A percentile compares a stretch with the other conserved stretches of the same genome.
These are phyloP conservation scores for Streptanthus diversifolius DNA, from an alignment of 345 rosid genomes.

Conservation along the genomic window DNA sequence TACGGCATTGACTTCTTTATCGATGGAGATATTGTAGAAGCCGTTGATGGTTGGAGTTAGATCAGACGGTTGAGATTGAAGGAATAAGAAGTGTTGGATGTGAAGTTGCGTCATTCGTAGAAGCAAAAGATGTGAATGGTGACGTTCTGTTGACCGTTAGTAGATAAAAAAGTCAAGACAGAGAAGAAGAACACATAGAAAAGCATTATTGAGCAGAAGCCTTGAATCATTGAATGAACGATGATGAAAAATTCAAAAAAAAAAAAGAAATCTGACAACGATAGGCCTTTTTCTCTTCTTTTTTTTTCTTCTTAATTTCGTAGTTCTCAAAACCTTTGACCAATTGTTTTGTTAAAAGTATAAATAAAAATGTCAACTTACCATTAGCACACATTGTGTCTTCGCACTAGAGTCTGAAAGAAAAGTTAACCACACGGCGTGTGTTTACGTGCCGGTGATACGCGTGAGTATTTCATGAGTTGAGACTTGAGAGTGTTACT, in stretches of 20 bases:
- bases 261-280: neutral
- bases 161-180: neutral
- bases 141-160: conserved; percentile 4
- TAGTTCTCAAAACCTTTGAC: conserved; percentile 17
- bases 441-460: neutral
- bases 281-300: neutral
- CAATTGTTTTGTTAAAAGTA: neutral
- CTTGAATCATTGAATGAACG: neutral
- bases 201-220: conserved; percentile 7
- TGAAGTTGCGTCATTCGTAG: conserved; percentile 18
- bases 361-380: neutral
- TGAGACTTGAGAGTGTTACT: neutral
- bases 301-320: neutral
- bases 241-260: neutral
- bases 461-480: neutral
- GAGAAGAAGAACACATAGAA: neutral
- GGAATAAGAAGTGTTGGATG: conserved; percentile 21
- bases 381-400: neutral
- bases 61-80: conserved; percentile 11
- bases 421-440: neutral
- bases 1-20: conserved; percentile 24
- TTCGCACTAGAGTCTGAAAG: neutral
- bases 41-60: conserved; percentile 24
- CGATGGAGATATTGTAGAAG: conserved; percentile 20
- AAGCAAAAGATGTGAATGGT: conserved; percentile 9